Conservation (phyloP, 805 yeast genomes). For the Suhomyces xylopsoci region DNA sequence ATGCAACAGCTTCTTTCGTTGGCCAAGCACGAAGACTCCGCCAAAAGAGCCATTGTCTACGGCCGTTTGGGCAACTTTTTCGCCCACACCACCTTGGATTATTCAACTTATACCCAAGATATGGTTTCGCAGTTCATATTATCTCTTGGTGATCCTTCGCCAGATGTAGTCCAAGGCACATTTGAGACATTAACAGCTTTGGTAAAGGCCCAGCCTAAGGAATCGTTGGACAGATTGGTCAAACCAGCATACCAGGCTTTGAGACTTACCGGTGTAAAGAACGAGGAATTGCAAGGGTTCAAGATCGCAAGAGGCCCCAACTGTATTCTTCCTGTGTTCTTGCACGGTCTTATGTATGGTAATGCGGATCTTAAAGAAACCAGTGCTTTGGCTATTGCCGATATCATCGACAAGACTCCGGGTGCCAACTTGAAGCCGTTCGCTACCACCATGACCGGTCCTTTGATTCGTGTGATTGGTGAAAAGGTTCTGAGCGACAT, state of each 20-base stretch:
- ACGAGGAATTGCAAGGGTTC: conserved; percentile 72
- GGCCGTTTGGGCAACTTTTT: conserved; percentile 73
- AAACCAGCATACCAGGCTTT: conserved; percentile 78
- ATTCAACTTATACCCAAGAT: conserved; percentile 70
- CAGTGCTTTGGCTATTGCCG: conserved; percentile 88
- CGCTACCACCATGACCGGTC: conserved; percentile 94
- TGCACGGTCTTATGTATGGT: conserved; percentile 96
- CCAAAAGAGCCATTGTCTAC: conserved; percentile 60
- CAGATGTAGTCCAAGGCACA: conserved; percentile 59
- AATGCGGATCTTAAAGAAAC: conserved; percentile 75
- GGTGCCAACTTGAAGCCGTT: conserved; percentile 78
- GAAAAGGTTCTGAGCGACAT: conserved; percentile 90
- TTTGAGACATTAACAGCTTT: conserved; percentile 63
- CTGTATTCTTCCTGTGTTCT: conserved; percentile 84
- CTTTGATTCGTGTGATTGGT: conserved; percentile 95
- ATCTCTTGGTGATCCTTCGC: conserved; percentile 68
- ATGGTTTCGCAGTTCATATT: conserved; percentile 67
- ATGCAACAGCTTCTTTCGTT: conserved; percentile 75
- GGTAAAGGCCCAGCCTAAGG: conserved; percentile 71
- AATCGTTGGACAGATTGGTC: conserved; percentile 70
- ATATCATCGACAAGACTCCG: conserved; percentile 79
- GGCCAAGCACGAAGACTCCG: conserved; percentile 71
- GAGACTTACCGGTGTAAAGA: conserved; percentile 57
- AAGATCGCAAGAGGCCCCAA: conserved; percentile 77
- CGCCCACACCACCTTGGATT: conserved; percentile 60